These are phyloP conservation scores for Extremus antarcticus DNA, from an alignment of 495 filamentous ascomycete genomes.

Conservation along the genomic window DNA sequence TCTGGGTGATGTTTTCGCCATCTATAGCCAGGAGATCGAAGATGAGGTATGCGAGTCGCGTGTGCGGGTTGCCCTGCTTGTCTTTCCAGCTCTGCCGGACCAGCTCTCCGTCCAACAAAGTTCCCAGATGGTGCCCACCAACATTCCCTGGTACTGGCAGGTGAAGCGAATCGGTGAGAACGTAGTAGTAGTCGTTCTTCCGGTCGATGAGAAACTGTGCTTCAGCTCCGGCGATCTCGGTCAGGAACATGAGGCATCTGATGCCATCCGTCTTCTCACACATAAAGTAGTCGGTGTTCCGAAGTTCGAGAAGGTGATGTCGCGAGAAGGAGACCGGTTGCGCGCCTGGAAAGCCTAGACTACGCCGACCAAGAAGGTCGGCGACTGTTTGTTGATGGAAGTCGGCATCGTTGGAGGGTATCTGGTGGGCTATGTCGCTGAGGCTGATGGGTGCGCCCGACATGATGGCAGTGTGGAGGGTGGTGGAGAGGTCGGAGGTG, in stretches of 20 bases:
- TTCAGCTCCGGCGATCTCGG: conserved; percentile 37
- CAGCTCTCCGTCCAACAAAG: conserved; percentile 85
- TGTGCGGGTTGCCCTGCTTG: conserved; percentile 44
- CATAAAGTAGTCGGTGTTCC: conserved; percentile 81
- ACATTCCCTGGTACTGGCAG: conserved; percentile 46
- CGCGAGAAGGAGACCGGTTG: conserved; percentile 86
- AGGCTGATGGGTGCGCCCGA: neutral
- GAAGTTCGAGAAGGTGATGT: conserved; percentile 66
- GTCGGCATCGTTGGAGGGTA: neutral
- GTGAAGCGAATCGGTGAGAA: conserved; percentile 51
- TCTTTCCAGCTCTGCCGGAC: conserved; percentile 67
- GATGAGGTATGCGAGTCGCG: conserved; percentile 74
- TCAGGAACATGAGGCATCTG: conserved; percentile 84
- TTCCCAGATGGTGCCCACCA: conserved; percentile 58
- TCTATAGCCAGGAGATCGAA: conserved; percentile 89
- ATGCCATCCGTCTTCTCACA: conserved; percentile 98
- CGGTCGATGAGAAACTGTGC: conserved; percentile 85
- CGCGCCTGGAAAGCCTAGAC: conserved; percentile 71
- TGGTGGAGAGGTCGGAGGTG: too few relatives aligned
- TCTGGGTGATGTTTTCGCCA: conserved; percentile 58
- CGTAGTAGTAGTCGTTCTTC: conserved; percentile 88
- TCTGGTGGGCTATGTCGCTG: neutral
- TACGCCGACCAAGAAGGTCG: conserved; percentile 57
- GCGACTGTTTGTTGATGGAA: conserved; percentile 57
- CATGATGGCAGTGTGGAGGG: neutral